Evolutionary conservation across 305 asterid species (phyloP).

Genomic region (Salvia sclarea): DNA sequence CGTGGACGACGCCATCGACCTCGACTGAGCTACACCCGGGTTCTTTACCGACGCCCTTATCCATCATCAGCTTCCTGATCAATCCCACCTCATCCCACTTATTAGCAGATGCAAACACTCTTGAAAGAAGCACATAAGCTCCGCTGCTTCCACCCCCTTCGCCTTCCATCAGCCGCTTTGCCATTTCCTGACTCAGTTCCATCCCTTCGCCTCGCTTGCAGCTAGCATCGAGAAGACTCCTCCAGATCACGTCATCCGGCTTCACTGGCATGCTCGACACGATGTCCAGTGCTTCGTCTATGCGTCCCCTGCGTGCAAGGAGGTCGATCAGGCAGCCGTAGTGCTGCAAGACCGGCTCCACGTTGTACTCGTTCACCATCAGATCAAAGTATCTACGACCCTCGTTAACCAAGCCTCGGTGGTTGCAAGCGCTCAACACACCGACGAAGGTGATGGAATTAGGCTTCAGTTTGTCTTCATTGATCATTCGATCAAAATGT

Average conservation of each 20-base stretch:
- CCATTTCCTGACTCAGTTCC: conserved; percentile 57
- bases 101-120: conserved; percentile 63
- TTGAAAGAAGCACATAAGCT: conserved; percentile 69
- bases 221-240: conserved; percentile 72
- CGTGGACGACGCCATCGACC: conserved; percentile 60
- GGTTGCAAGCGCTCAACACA: conserved; percentile 65
- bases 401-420: conserved; percentile 64
- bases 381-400: conserved; percentile 55
- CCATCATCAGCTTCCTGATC: conserved; percentile 63
- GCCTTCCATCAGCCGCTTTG: conserved; percentile 45
- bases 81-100: conserved; percentile 74
- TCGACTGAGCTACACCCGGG: conserved; percentile 81
- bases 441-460: conserved; percentile 78
- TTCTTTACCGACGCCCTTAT: conserved; percentile 61
- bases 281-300: conserved; percentile 63
- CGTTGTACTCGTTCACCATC: conserved; percentile 48
- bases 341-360: conserved; percentile 73
- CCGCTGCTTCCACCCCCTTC: conserved; percentile 45
- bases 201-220: conserved; percentile 48
- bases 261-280: conserved; percentile 64
- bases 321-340: conserved; percentile 78
- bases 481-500: conserved; percentile 52
- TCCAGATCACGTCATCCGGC: conserved; percentile 80
- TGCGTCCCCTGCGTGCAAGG: conserved; percentile 58
- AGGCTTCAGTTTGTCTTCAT: conserved; percentile 47